phyloP scores from a whole-genome alignment of 1,139 yeast genomes.

The Yamadazyma friedrichii region DNA sequence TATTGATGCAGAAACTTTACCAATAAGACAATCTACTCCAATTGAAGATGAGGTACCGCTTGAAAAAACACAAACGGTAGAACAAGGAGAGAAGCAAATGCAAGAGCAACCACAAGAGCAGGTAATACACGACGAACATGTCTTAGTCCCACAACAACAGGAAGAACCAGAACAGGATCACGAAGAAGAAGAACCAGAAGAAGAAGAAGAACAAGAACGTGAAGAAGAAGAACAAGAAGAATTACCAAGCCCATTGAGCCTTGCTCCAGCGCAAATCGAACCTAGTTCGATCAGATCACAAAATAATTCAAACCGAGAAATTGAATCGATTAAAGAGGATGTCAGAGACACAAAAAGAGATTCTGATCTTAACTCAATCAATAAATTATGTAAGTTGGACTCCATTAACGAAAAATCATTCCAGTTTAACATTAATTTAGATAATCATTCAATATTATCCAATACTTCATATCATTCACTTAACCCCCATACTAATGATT shows the following conservation, averaged over 20 bases:
- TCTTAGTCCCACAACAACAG: no score
- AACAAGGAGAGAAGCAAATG: background rate
- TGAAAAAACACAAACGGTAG: background rate
- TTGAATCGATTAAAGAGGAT: background rate
- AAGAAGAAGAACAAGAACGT: background rate
- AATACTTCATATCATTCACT: slow-evolving; percentile 3
- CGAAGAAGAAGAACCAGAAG: background rate
- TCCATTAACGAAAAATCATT: slow-evolving; percentile 16
- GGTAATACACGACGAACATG: no score
- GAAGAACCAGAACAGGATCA: background rate
- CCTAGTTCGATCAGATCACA: no score
- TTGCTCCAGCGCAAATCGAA: background rate
- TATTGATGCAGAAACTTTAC: slow-evolving; percentile 4
- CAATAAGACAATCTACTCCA: slow-evolving; percentile 4
- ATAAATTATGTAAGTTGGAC: slow-evolving; percentile 13
- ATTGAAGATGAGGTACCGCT: background rate
- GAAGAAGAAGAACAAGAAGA: background rate
- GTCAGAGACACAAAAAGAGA: background rate
- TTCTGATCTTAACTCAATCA: slow-evolving; percentile 7
- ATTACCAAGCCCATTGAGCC: background rate
- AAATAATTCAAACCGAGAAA: background rate
- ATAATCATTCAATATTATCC: slow-evolving; percentile 4
- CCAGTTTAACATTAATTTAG: slow-evolving; percentile 14
- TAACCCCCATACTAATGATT: background rate
- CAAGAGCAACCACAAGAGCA: background rate